A percentile compares a stretch with the other conserved stretches of the same genome.
phyloP scores from a whole-genome alignment of 768 basidiomycete species.

The Macrolepiota dolichaula region DNA sequence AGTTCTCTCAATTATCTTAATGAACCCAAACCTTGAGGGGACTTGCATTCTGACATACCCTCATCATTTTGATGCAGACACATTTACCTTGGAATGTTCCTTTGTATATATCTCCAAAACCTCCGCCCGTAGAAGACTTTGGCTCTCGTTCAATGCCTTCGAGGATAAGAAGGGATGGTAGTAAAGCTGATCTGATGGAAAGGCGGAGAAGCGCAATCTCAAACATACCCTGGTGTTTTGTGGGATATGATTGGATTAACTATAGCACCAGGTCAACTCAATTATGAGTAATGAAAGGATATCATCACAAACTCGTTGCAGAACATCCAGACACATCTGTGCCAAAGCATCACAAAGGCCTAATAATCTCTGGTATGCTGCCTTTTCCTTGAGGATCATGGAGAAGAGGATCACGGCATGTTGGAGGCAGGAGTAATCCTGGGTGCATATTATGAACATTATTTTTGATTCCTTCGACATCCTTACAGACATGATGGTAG shows the following conservation, averaged over 20 bases:
- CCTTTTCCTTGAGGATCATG: neutral
- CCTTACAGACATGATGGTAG: no score
- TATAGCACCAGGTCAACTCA: neutral
- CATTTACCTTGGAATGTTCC: conserved; percentile 9
- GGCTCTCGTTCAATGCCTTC: conserved; percentile 5
- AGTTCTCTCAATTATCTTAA: neutral
- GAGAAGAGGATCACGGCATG: neutral
- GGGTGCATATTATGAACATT: no score
- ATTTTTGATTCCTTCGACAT: no score
- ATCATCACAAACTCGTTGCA: conserved; percentile 1
- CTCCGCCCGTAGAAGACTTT: conserved; percentile 13
- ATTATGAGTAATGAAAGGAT: neutral
- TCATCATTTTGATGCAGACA: conserved; percentile 19
- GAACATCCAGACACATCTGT: neutral
- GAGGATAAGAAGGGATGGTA: conserved; percentile 3
- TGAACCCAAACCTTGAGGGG: conserved; percentile 13
- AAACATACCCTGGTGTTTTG: neutral
- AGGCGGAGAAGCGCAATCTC: conserved; percentile 9
- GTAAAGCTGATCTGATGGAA: conserved; percentile 1
- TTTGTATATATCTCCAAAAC: conserved; percentile 21
- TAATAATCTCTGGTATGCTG: conserved; percentile 1
- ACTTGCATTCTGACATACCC: conserved; percentile 14
- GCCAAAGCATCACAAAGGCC: neutral
- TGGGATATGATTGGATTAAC: neutral
- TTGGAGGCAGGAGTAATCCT: neutral